Evolutionary conservation across 257 asterid genomes (phyloP).

Genomic region (Solanum dulcamara): DNA sequence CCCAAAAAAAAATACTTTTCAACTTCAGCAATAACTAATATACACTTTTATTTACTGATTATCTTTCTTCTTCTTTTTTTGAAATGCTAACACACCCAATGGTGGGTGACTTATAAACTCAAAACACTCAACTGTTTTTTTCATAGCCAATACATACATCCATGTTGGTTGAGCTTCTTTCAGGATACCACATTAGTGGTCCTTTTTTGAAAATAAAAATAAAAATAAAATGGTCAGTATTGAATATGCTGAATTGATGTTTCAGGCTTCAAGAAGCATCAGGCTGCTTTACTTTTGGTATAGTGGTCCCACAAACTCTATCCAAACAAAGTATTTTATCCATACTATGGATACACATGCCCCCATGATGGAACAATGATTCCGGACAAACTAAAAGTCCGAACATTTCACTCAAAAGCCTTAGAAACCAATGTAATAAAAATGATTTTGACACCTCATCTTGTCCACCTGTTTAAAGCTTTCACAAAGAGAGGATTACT

Average conservation of each 20-base stretch:
- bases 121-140: background rate
- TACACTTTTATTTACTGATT: background rate
- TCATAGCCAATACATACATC: background rate
- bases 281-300: background rate
- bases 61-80: background rate
- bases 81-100: background rate
- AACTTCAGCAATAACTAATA: background rate
- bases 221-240: background rate
- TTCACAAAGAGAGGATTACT: background rate
- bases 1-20: background rate
- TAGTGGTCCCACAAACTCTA: background rate
- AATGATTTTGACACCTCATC: background rate
- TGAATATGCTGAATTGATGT: background rate
- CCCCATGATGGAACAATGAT: background rate
- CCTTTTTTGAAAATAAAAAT: background rate
- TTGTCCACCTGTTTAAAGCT: background rate
- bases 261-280: background rate
- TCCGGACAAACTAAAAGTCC: background rate
- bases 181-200: background rate
- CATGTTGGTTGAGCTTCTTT: background rate
- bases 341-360: background rate
- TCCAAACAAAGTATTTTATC: background rate
- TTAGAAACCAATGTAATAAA: background rate
- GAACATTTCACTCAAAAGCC: background rate
- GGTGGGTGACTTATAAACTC: background rate